Evolutionary conservation across 805 yeast species (phyloP), one percentile per base, ranked within the genome.

Genomic region (Sporopachydermia quercuum): DNA sequence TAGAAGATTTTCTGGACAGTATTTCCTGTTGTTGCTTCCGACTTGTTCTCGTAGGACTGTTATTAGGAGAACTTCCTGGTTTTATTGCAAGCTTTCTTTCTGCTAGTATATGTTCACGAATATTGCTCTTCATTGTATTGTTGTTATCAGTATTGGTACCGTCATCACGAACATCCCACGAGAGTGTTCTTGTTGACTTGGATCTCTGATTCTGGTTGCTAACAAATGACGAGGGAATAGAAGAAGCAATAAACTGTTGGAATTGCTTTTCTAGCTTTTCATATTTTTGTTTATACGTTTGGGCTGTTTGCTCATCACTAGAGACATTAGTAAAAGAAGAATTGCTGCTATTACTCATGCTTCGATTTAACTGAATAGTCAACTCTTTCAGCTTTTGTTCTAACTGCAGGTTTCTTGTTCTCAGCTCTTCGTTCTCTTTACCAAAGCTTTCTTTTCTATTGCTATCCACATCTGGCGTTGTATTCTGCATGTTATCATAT

Each of bases 81-180:
- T 51, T 35, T 49, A 49, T 17, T 52, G 46, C 8, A 43, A 48
- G 18, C 49, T 51, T 40, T 58, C 61, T 16, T 54, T 43, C 33
- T 55, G 54, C 34, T 51, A 55, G 13, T 57, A 49, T 36, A 48
- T 44, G 15, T 49, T 38, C 3, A 53, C 51, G 19, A 52, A 39
- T 35, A 34, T 52, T 49, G 14, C 50, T 46, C 4, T 44, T 42
- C 8, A 39, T 38, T 2, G 51, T 47, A 14, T 42, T 38, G 42
- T 49, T 49, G 37, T 48, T 44, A 33, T 47, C 52, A 17, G 47
- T 36, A n/a, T 23, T 23, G 8, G 30, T 23, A 8, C n/a, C 30
- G n/a, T 23, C 30, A 23, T n/a, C 30, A n/a, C 30, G 30, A n/a
- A 23, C 13, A 23, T 23, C 30, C 8, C 8, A 8, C 8, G 30